Evolutionary conservation across 345 rosid species (phyloP).

Genomic region (Turnera subulata): DNA sequence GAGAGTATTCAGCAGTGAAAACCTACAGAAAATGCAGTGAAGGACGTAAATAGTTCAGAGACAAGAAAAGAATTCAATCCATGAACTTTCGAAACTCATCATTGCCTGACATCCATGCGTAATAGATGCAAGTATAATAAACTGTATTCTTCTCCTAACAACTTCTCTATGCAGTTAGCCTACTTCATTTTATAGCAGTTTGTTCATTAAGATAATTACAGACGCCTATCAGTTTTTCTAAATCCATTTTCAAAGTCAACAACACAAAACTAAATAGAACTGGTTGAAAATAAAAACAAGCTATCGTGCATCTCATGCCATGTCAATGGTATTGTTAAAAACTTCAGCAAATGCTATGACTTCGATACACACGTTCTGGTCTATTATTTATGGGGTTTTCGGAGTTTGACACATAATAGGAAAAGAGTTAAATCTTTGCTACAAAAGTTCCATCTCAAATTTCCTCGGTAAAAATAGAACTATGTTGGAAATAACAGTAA

Average conservation of each 20-base stretch:
- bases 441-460: not conserved
- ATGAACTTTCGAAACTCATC: not conserved
- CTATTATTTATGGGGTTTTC: too few relatives aligned
- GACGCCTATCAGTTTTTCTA: too few relatives aligned
- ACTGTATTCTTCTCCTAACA: not conserved
- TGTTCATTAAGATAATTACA: not conserved
- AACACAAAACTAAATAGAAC: too few relatives aligned
- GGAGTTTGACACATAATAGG: too few relatives aligned
- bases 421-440: not conserved
- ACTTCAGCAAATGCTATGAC: too few relatives aligned
- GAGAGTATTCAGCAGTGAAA: conserved; percentile 75
- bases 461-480: not conserved
- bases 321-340: too few relatives aligned
- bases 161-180: too few relatives aligned
- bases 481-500: not conserved
- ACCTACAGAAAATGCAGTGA: conserved; percentile 41
- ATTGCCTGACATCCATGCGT: not conserved
- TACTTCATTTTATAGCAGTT: not conserved
- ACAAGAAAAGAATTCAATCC: conserved; percentile 4
- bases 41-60: conserved; percentile 2
- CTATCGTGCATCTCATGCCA: too few relatives aligned
- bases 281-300: too few relatives aligned
- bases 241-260: too few relatives aligned
- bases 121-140: not conserved
- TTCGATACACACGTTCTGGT: too few relatives aligned